phyloP scores from a whole-genome alignment of 2,329 filamentous ascomycete species.

The Xylogone sp. region DNA sequence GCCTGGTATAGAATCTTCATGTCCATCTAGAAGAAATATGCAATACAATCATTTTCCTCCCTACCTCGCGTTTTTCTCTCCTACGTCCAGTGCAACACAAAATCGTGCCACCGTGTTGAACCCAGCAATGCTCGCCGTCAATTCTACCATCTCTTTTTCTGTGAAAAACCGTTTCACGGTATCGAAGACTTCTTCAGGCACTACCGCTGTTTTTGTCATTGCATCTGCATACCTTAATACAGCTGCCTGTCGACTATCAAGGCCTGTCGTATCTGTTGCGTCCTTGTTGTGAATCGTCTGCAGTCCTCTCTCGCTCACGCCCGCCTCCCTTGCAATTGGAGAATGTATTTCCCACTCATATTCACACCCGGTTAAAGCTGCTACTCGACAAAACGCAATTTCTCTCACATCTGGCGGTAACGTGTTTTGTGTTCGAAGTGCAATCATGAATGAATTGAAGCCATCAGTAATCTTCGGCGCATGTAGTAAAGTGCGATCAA shows the following conservation, averaged over 20 bases:
- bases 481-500: not conserved
- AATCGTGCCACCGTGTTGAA: conserved; percentile 83
- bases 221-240: conserved; percentile 72
- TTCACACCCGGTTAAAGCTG: conserved; percentile 76
- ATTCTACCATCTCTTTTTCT: conserved; percentile 62
- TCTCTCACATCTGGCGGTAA: conserved; percentile 58
- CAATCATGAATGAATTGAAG: not conserved
- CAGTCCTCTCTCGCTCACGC: conserved; percentile 35
- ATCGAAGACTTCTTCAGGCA: conserved; percentile 52
- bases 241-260: conserved; percentile 59
- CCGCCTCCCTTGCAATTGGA: not conserved
- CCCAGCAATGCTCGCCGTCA: conserved; percentile 68
- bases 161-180: not conserved
- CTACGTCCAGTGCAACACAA: conserved; percentile 71
- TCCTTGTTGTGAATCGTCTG: conserved; percentile 34
- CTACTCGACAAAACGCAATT: conserved; percentile 73
- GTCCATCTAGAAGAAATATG: too few relatives aligned
- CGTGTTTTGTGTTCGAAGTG: not conserved
- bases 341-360: conserved; percentile 75
- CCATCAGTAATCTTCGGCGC: not conserved
- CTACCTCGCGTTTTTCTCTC: conserved; percentile 20
- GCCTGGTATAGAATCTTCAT: too few relatives aligned
- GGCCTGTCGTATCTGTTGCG: conserved; percentile 26
- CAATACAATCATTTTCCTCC: too few relatives aligned
- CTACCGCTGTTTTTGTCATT: conserved; percentile 70